These are phyloP conservation scores for Letharia columbiana DNA, from an alignment of 495 filamentous ascomycete species.

Conservation along the genomic window DNA sequence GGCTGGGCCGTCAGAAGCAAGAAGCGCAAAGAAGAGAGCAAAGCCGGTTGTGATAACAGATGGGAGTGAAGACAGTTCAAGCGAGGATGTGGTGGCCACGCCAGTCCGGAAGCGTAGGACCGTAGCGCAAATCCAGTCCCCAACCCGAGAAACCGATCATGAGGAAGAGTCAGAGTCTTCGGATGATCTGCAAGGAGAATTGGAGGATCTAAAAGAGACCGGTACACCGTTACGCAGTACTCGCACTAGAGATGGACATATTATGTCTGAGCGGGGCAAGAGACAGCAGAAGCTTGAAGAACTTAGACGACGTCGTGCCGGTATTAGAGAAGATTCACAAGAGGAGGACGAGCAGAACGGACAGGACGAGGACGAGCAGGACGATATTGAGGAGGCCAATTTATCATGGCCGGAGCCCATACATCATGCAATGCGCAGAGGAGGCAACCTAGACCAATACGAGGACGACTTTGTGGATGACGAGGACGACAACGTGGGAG, in stretches of 20 bases:
- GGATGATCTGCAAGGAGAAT: conserved; percentile 38
- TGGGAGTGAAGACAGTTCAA: conserved; percentile 24
- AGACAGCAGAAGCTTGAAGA: conserved; percentile 44
- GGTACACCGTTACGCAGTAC: conserved; percentile 36
- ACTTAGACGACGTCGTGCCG: conserved; percentile 49
- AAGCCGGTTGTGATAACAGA: conserved; percentile 10
- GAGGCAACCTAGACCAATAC: conserved; percentile 43
- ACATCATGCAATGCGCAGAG: conserved; percentile 12
- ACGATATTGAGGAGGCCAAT: conserved; percentile 33
- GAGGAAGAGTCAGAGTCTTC: conserved; percentile 27
- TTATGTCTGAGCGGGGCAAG: conserved; percentile 37
- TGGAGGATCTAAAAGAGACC: conserved; percentile 40
- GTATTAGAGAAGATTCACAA: conserved; percentile 24
- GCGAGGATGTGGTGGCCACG: conserved; percentile 26
- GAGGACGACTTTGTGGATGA: conserved; percentile 66
- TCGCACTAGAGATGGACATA: conserved; percentile 36
- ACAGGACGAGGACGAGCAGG: conserved; percentile 33
- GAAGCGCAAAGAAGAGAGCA: background rate
- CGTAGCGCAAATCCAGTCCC: conserved; percentile 10
- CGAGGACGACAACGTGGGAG: conserved; percentile 51
- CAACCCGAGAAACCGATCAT: conserved; percentile 12
- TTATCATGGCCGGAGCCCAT: conserved; percentile 28
- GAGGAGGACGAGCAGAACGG: background rate
- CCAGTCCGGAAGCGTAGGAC: conserved; percentile 25
- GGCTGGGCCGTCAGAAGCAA: background rate